phyloP scores from a whole-genome alignment of 176 grass and related monocot genomes.

The Stipa capillata region DNA sequence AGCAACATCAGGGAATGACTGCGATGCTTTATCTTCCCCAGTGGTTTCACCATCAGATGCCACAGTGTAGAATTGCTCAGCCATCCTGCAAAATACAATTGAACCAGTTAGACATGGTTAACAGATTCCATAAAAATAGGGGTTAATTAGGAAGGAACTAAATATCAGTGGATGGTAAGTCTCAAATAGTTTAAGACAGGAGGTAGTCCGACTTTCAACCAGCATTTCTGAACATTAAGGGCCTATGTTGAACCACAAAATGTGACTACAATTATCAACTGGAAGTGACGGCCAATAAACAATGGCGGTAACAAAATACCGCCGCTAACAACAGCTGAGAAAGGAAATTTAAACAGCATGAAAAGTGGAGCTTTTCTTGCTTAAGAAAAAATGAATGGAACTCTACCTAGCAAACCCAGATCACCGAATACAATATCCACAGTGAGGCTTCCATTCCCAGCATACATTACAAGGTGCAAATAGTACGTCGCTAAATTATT shows the following conservation, averaged over 20 bases:
- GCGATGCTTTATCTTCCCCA: slow-evolving; percentile 33
- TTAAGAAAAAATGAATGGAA: background rate
- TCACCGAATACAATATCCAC: no score
- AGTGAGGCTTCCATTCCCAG: background rate
- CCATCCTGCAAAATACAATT: slow-evolving; percentile 32
- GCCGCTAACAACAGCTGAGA: background rate
- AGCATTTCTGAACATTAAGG: background rate
- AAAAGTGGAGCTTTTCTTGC: background rate
- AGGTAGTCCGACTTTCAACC: no score
- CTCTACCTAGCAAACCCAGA: background rate
- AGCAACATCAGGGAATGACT: slow-evolving; percentile 50
- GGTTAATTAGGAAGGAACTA: no score
- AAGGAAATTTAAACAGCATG: background rate
- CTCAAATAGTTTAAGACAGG: no score
- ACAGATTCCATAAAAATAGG: no score
- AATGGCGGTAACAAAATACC: background rate
- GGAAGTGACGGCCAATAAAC: background rate
- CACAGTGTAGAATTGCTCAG: slow-evolving; percentile 51
- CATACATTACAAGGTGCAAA: background rate
- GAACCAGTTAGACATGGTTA: background rate
- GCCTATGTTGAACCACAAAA: background rate
- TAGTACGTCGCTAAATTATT: no score
- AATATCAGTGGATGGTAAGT: background rate
- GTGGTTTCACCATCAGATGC: slow-evolving; percentile 61
- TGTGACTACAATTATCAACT: background rate